phyloP scores from a whole-genome alignment of 208 protist genomes.

The Acanthamoeba castellanii region DNA sequence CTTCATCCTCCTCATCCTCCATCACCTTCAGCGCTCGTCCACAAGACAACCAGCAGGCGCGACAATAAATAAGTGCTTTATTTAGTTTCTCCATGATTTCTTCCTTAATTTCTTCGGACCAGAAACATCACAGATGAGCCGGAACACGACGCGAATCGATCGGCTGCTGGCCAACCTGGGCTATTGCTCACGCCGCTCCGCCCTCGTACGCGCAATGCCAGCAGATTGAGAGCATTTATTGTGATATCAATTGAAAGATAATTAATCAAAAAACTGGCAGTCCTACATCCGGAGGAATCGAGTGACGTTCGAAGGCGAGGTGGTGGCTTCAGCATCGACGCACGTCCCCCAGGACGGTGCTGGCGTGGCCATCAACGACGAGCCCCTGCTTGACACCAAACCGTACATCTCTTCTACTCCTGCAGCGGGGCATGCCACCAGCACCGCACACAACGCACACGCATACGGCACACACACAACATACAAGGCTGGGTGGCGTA shows the following conservation, averaged over 20 bases:
- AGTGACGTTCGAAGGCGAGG: background rate
- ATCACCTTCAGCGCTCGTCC: too few relatives aligned
- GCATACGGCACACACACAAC: background rate
- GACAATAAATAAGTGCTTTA: too few relatives aligned
- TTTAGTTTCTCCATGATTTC: background rate
- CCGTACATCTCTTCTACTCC: background rate
- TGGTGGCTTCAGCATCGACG: background rate
- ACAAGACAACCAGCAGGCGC: too few relatives aligned
- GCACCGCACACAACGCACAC: background rate
- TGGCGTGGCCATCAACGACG: constrained; percentile 18
- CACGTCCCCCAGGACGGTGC: background rate
- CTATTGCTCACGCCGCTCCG: constrained; percentile 29
- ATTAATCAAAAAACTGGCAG: constrained; percentile 7
- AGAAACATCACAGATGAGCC: background rate
- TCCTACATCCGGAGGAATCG: background rate
- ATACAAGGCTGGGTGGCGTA: too few relatives aligned
- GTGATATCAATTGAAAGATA: too few relatives aligned
- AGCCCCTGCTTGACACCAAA: background rate
- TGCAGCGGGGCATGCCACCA: too few relatives aligned
- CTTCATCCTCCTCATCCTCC: too few relatives aligned
- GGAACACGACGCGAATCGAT: constrained; percentile 14
- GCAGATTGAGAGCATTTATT: background rate
- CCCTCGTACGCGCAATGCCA: background rate
- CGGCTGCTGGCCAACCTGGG: constrained; percentile 57
- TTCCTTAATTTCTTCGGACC: background rate